phyloP scores from a whole-genome alignment of 192 early-diverging fungal species.

The Anaeromyces robustus region DNA sequence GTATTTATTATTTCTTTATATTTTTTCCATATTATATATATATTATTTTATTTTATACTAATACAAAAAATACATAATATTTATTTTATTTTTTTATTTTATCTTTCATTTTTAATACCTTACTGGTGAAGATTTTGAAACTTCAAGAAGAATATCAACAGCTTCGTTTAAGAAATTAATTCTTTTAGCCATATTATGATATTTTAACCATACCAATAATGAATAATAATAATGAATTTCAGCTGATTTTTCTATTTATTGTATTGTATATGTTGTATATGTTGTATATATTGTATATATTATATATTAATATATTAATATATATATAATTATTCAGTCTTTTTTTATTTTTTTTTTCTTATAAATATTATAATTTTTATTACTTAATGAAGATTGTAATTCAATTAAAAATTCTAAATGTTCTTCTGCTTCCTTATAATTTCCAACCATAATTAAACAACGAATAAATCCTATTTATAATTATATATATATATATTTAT shows the following conservation, averaged over 20 bases:
- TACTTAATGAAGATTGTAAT: neutral
- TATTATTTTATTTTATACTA: too few relatives aligned
- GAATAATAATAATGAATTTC: constrained; percentile 18
- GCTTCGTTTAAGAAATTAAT: constrained; percentile 20
- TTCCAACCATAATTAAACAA: constrained; percentile 17
- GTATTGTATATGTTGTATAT: neutral
- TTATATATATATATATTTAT: too few relatives aligned
- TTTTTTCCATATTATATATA: too few relatives aligned
- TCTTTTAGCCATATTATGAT: constrained; percentile 12
- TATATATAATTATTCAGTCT: too few relatives aligned
- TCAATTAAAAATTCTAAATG: constrained; percentile 28
- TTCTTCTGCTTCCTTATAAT: constrained; percentile 27
- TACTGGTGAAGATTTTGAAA: neutral
- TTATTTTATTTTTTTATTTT: too few relatives aligned
- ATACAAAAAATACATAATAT: too few relatives aligned
- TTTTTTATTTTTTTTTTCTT: too few relatives aligned
- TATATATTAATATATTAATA: neutral
- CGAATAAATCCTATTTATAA: constrained; percentile 8
- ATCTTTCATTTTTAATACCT: too few relatives aligned
- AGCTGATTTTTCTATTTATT: neutral
- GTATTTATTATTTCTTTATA: too few relatives aligned
- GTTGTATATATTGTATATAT: neutral
- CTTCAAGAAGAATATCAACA: constrained; percentile 7
- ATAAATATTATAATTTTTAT: too few relatives aligned
- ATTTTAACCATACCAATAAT: constrained; percentile 21